Base-by-base conservation (phyloP, 192 early-diverging fungal species). In the Coemansia sp. region DNA sequence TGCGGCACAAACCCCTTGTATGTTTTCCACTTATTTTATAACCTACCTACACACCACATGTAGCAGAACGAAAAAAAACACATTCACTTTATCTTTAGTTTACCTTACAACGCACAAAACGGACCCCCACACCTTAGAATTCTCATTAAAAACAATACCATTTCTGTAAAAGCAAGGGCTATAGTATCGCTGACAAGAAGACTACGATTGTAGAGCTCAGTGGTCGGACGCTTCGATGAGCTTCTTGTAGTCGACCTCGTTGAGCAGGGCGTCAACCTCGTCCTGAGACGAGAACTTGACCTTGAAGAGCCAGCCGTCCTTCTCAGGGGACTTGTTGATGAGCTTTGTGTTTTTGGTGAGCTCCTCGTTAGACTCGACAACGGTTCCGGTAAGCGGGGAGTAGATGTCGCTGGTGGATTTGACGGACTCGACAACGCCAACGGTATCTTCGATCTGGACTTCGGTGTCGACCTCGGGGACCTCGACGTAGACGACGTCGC, bases 381-480 rank as follows among this genome's bases (percentile, higher is more conserved):
- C 84, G 55, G 88, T 84, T 55, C 96, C 96, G 53, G 83, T 74
- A 27, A 94, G 74, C 57, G 96, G 96, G 23, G 94, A 83, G 67
- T 91, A 94, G 40, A 98, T 88, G 61, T 98, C 96, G 60, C 84
- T 87, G 44, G 94, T 92, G 55, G 96, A 94, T 86, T 98, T 98
- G 70, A 98, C 96, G 36, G 87, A 90, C 77, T 98, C 96, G 48
- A 98, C 89, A 36, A 89, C 89, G 61, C 91, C 89, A n/a, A 94
- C 82, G 55, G 67, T 42, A 2, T 87, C 90, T 83, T 72, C 66
- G 22, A 50, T 28, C 19, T 79, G 83, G n/a, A 93, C 84, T 27
- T 65, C 54, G 31, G 70, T 74, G 53, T 88, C 90, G 15, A 88
- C 83, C 29, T 84, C 79, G 31, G 94, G 93, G n/a, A 90, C 67